Conservation (phyloP, 176 grass and related monocot species). For the Oryza rufipogon region DNA sequence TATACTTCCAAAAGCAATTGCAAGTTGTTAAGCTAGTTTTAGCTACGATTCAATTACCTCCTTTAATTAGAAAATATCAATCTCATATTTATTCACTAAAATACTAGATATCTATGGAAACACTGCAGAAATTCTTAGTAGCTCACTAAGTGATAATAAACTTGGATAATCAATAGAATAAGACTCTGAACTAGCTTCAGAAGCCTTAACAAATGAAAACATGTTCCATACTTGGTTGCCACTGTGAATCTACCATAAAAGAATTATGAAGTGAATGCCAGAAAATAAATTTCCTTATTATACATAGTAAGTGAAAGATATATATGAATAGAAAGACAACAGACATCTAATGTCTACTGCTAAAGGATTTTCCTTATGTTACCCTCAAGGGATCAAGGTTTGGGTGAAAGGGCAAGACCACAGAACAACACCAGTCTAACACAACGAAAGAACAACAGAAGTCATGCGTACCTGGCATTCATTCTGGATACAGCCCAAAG, state of each 20-base stretch:
- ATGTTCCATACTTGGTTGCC: neutral
- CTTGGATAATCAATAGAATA: neutral
- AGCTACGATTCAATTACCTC: neutral
- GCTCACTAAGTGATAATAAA: neutral
- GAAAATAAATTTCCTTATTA: neutral
- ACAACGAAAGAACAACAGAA: neutral
- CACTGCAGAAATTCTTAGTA: neutral
- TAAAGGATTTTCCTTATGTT: neutral
- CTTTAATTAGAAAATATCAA: neutral
- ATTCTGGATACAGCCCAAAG: conserved; percentile 37
- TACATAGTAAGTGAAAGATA: neutral
- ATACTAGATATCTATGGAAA: neutral
- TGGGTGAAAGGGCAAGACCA: neutral
- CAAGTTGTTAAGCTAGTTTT: neutral
- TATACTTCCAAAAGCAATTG: neutral
- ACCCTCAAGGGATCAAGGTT: conserved; percentile 8
- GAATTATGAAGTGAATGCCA: neutral
- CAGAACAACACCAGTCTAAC: neutral
- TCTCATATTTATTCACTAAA: neutral
- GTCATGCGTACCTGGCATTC: conserved; percentile 36
- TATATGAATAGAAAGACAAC: neutral
- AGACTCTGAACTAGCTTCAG: neutral
- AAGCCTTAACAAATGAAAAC: neutral
- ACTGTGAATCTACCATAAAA: neutral
- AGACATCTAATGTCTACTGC: neutral